These are phyloP conservation scores for Ceratobasidium sp. DNA, from an alignment of 1,284 basidiomycete species.

Conservation along the genomic window DNA sequence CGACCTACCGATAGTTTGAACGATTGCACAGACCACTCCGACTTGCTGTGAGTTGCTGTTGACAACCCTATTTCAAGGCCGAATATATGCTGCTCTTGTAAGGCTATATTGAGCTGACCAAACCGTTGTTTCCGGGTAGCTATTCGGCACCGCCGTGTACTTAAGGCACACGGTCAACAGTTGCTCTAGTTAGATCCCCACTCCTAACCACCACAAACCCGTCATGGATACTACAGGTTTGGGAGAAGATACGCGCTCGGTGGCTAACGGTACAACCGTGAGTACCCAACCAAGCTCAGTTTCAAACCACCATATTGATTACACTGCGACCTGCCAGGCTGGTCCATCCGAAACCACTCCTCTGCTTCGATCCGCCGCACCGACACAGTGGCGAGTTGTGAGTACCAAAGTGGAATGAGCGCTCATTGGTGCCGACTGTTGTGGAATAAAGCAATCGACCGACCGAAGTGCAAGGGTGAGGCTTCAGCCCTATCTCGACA, in stretches of 20 bases:
- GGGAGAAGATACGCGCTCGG: slow-evolving; percentile 5
- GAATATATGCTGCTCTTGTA: not conserved
- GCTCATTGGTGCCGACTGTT: not conserved
- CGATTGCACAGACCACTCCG: not conserved
- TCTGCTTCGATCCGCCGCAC: not conserved
- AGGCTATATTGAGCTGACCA: not conserved
- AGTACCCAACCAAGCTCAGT: not conserved
- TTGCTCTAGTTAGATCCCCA: not conserved
- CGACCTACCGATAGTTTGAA: not conserved
- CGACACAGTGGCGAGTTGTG: slow-evolving; percentile 18
- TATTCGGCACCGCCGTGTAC: not conserved
- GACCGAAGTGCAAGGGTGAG: slow-evolving; percentile 34
- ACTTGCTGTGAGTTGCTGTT: not conserved
- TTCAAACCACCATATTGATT: not conserved
- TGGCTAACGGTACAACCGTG: slow-evolving; percentile 17
- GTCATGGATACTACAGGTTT: slow-evolving; percentile 9
- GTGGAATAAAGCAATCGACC: slow-evolving; percentile 8
- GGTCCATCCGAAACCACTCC: not conserved
- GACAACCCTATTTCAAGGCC: not conserved
- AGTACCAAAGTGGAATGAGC: not conserved
- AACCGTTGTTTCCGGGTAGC: not conserved
- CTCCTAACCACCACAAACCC: not conserved
- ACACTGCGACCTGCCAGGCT: not conserved
- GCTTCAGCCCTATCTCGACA: slow-evolving; percentile 38
- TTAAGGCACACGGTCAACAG: not conserved